Percentiles rank a stretch among this genome's conserved stretches.
phyloP scores from a whole-genome alignment of 768 basidiomycete genomes.

The Naganishia onofrii region DNA sequence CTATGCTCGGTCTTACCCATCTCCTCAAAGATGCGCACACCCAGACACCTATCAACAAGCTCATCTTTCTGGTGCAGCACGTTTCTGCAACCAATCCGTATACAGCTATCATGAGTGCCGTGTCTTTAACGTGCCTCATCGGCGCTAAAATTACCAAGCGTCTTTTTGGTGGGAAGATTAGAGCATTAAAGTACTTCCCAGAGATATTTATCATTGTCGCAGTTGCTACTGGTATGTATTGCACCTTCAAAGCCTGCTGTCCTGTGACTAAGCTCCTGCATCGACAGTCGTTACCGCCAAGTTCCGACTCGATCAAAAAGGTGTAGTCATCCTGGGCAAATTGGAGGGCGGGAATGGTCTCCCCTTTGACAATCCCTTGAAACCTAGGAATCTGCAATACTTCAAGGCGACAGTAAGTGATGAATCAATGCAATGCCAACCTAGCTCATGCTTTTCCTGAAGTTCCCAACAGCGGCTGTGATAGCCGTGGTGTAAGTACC shows the following conservation, averaged over 20 bases:
- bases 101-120: constrained; percentile 73
- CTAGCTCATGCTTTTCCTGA: neutral
- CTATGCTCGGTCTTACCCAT: constrained; percentile 75
- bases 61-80: constrained; percentile 68
- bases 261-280: constrained; percentile 28
- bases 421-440: neutral
- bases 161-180: constrained; percentile 41
- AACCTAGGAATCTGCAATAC: constrained; percentile 61
- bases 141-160: constrained; percentile 57
- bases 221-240: constrained; percentile 68
- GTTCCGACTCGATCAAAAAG: constrained; percentile 71
- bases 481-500: constrained; percentile 70
- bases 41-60: constrained; percentile 56
- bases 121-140: constrained; percentile 67
- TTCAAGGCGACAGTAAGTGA: constrained; percentile 62
- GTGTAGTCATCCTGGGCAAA: constrained; percentile 77
- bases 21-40: constrained; percentile 36
- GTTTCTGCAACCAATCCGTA: constrained; percentile 57
- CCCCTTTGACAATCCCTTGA: constrained; percentile 71
- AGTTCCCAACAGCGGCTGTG: constrained; percentile 57
- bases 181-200: constrained; percentile 73
- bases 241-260: neutral
- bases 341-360: constrained; percentile 61
- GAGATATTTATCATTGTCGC: constrained; percentile 88
- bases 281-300: constrained; percentile 65